Base-by-base conservation (phyloP, 1,139 yeast genomes). In the Kazachstania sp. region DNA sequence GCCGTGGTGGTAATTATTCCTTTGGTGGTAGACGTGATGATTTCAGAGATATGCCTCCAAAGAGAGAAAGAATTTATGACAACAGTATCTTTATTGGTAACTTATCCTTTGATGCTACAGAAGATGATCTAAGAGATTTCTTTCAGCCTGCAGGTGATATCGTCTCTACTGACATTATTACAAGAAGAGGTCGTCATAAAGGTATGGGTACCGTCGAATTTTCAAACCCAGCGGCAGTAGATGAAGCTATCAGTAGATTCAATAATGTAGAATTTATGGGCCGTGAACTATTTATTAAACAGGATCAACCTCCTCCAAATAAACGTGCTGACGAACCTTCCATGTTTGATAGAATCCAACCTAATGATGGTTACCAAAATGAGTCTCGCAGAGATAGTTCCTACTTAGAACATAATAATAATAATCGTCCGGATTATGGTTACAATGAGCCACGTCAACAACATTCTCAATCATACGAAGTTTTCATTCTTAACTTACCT, bases 171-270 rank as follows among this genome's bases (percentile, higher is more conserved):
- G 97, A 90, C 64, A 83, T 92, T 47, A 84, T 90, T 48, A 81
- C 83, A n/a, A 75, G 78, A 49, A 77, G 83, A 56, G 95, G 95
- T 48, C 86, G 86, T 59, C 83, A 90, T 66, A 73, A 94, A 70
- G 90, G 98, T 54, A 84, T 83, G 92, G 94, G 90, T 45, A 86
- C 96, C 18, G 97, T 92, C 37, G 97, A 92, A 66, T 92, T 84
- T 61, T 72, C 80, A 13, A 72, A 73, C 45, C 72, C 75, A 48
- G 82, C 77, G 20, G 86, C 81, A 50, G 97, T 90, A 2, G 76
- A 74, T 47, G 74, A 71, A 36, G 97, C 97, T 23, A 87, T 92
- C 55, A 71, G 73, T 46, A 74, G 78, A 56, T 82, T 76, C 60
- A 85, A 86, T 66, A 84, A 85, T 61, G 73, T 78, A 34, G 75